Evolutionary conservation across 805 yeast species (phyloP).

Genomic region (Suhomyces pyralidae): DNA sequence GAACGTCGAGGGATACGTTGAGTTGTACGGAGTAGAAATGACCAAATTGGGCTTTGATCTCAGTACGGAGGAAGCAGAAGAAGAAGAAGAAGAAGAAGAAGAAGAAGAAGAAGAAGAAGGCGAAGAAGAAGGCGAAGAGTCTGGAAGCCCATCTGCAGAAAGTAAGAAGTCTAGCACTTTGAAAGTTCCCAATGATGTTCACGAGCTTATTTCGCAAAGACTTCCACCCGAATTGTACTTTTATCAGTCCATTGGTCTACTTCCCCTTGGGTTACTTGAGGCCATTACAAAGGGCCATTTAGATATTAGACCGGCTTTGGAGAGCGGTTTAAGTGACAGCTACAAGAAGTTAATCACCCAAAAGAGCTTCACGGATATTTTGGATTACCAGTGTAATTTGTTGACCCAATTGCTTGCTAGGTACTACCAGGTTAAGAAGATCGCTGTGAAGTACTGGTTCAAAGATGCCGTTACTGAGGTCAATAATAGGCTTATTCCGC

Average conservation of each 20-base stretch:
- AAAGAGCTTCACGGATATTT: constrained; percentile 44
- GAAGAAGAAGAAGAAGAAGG: constrained; percentile 12
- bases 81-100: not conserved
- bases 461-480: constrained; percentile 41
- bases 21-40: constrained; percentile 48
- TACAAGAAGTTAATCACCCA: constrained; percentile 55
- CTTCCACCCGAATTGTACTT: constrained; percentile 83
- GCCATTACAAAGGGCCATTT: constrained; percentile 63
- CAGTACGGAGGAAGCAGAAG: constrained; percentile 15
- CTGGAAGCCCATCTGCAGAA: constrained; percentile 6
- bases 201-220: constrained; percentile 77
- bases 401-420: constrained; percentile 74
- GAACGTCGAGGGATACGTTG: constrained; percentile 65
- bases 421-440: constrained; percentile 74
- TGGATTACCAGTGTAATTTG: constrained; percentile 62
- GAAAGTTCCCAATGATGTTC: constrained; percentile 72
- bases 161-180: constrained; percentile 10
- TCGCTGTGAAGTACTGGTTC: constrained; percentile 57
- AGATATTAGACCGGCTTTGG: constrained; percentile 63
- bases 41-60: constrained; percentile 27
- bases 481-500: constrained; percentile 53
- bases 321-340: constrained; percentile 55
- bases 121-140: not conserved
- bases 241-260: constrained; percentile 75
- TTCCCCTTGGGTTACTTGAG: constrained; percentile 61